Percentiles rank a stretch among this genome's conserved stretches.
Evolutionary conservation across 2,329 filamentous ascomycete species (phyloP).

Genomic region (Fusarium sp.): DNA sequence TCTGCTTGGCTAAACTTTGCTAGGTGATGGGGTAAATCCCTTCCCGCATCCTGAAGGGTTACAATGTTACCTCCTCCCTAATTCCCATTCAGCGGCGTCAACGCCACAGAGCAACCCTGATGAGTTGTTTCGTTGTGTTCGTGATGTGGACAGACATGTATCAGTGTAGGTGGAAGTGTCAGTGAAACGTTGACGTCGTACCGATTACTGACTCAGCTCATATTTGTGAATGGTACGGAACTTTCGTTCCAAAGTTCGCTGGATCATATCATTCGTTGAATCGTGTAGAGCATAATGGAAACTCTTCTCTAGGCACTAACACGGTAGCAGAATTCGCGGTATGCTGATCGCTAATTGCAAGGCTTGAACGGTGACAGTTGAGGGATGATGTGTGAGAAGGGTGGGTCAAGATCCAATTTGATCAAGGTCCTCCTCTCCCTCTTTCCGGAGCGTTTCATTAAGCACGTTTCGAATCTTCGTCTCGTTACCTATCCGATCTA

Average conservation of each 20-base stretch:
- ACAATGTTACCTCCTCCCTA: conserved; percentile 33
- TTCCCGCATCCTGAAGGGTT: conserved; percentile 32
- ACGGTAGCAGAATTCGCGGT: neutral
- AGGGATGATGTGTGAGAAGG: neutral
- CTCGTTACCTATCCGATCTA: neutral
- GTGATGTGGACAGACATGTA: conserved; percentile 5
- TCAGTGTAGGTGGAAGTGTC: conserved; percentile 7
- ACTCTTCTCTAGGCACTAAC: neutral
- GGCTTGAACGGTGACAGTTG: neutral
- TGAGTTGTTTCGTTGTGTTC: conserved; percentile 5
- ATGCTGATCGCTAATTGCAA: conserved; percentile 1
- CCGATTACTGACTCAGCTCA: neutral
- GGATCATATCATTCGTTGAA: neutral
- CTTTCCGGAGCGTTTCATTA: neutral
- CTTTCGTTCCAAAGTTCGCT: conserved; percentile 1
- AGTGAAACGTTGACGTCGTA: conserved; percentile 13
- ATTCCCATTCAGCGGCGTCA: conserved; percentile 30
- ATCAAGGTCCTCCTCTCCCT: neutral
- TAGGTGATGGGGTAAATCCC: conserved; percentile 31
- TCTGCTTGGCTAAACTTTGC: conserved; percentile 32
- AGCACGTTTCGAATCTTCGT: conserved; percentile 1
- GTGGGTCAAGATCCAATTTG: neutral
- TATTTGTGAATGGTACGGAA: neutral
- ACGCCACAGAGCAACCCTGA: conserved; percentile 28
- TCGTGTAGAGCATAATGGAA: neutral